These are phyloP conservation scores for Boletellus ananas DNA, from an alignment of 768 basidiomycete species.

Conservation along the genomic window DNA sequence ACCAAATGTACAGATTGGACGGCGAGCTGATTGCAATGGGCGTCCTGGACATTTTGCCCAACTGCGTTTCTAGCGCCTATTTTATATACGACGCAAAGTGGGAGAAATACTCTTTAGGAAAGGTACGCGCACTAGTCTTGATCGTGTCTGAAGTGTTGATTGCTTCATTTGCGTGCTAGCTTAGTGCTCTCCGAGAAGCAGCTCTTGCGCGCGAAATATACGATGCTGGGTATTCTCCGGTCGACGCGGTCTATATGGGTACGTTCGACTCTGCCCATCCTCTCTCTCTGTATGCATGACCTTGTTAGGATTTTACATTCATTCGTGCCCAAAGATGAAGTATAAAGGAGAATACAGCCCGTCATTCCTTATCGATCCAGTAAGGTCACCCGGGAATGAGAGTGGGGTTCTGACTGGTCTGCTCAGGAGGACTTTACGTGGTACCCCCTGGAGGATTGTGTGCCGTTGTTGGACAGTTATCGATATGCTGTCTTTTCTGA, in stretches of 20 bases:
- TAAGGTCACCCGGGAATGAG: conserved; percentile 34
- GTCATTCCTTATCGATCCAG: conserved; percentile 81
- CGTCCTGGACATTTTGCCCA: conserved; percentile 86
- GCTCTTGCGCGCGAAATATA: conserved; percentile 73
- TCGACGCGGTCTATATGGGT: conserved; percentile 89
- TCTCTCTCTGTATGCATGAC: conserved; percentile 1
- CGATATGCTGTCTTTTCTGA: conserved; percentile 71
- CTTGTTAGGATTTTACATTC: conserved; percentile 80
- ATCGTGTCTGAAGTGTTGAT: neutral
- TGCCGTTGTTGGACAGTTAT: conserved; percentile 54
- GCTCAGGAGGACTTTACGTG: conserved; percentile 80
- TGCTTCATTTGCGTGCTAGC: conserved; percentile 35
- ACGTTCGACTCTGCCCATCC: conserved; percentile 26
- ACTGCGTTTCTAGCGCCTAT: conserved; percentile 80
- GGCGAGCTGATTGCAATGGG: conserved; percentile 78
- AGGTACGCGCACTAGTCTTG: conserved; percentile 28
- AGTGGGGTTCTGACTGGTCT: conserved; percentile 29
- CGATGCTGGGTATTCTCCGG: conserved; percentile 56
- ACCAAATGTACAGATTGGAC: conserved; percentile 83
- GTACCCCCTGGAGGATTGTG: conserved; percentile 59
- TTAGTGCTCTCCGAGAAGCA: conserved; percentile 82
- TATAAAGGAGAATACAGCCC: conserved; percentile 95
- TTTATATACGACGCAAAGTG: conserved; percentile 81
- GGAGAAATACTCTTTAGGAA: conserved; percentile 71
- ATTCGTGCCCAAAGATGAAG: conserved; percentile 90